Evolutionary conservation across 192 early-diverging fungal genomes (phyloP), one percentile per base, ranked within the genome.

Genomic region (Coemansia sp.): DNA sequence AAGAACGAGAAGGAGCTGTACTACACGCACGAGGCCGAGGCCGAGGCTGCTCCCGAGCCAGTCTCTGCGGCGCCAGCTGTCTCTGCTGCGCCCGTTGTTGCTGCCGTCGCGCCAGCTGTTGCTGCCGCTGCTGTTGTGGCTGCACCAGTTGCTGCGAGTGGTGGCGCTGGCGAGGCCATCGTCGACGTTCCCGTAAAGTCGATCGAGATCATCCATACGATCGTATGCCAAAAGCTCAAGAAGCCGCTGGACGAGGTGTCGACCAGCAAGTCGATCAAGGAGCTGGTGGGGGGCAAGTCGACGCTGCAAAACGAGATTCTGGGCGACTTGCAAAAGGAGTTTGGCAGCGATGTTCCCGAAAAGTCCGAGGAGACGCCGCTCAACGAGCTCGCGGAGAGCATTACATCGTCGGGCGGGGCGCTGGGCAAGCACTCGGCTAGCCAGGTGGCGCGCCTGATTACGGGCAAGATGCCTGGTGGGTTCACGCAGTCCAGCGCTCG

Each of bases 231-330:
- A 59, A 98, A 96, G 82, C 84, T 94, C 41, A 94, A 94, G 85
- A 93, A 93, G 79, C 68, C 90, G 2, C 69, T 94, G 3, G 77
- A 77, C 38, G 92, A 95, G 32, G 77, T 98, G 39, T 82, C 89
- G 25, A 76, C 87, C n/a, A 40, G 22, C 11, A 29, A 47, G 82
- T 85, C 89, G 41, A 69, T 85, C 49, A 67, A 95, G 83, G 95
- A 97, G 57, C 89, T 98, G 39, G 92, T 94, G 24, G 94, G 93
- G 43, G 96, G 96, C 67, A 97, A 97, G 74, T 95, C 93, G 3
- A 98, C 96, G 37, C 86, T 98, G 57, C 96, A 96, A 70, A 98
- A 98, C 85, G 96, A 98, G 74, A 96, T 98, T 49, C 86, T 97
- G 41, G 96, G 96, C 77, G 96, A 98, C 76, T 82, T 97, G 43